Evolutionary conservation across 2,329 filamentous ascomycete genomes (phyloP), one percentile per base, ranked within the genome.

Genomic region (Beauveria sp.): DNA sequence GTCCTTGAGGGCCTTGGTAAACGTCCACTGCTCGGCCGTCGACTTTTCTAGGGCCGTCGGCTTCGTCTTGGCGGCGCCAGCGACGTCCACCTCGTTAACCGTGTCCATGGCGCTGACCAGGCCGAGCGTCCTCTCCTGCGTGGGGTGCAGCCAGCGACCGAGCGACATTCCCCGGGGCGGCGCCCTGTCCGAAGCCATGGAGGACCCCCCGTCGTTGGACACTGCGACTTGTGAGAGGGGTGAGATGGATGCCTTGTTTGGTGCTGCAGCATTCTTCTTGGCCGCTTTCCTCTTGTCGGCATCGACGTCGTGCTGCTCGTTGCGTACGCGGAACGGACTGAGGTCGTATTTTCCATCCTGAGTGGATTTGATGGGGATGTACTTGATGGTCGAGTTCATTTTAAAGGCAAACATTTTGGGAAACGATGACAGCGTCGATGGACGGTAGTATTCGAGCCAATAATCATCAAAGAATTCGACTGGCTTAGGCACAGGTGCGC

Each of bases 401-500:
- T 90, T 92, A 74, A 90, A 96, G 0, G 91, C 85, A 70, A 96
- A 97, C 71, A 97, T 89, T 71, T 97, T 99, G 16, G 87, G 83
- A 66, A 97, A 91, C 0, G 91, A 94, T 0, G 94, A 96, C 1
- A 97, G 77, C 0, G 90, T 90, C 8, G 90, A 82, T 0, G 94
- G 94, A 16, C 92, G 86, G 71, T 99, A 99, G 72, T 97, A 97
- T 71, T 99, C 94, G 8, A 94, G 80, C 94, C 94, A 99, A 73
- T 96, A 99, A 72, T 97, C 92, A 70, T 97, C 93, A 63, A 91
- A 91, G 63, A 83, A 85, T 3, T 80, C 76, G 3, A 89, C 75
- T 7, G 78, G 77, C 63, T 78, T 80, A 30, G 71, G 70, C 14
- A 66, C 65, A 8, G 70, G 66, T 24, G 77, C 72, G 41, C 73